Conservation (phyloP, 202 grass and related monocot genomes). For the Panicum hallii region DNA sequence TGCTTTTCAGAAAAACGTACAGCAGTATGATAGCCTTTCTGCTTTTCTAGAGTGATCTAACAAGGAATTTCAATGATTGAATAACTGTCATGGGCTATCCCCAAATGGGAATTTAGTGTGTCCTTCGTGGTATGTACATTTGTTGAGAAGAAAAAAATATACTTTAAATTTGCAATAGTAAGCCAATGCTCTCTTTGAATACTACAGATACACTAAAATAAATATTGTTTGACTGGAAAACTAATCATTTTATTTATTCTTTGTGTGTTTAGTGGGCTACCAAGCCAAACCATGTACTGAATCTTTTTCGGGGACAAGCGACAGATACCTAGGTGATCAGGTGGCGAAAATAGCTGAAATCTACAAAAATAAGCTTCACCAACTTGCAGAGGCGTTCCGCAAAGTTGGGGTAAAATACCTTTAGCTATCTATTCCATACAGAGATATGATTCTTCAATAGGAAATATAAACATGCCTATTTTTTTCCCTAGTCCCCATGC, state of each 20-base stretch:
- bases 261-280: conserved; percentile 61
- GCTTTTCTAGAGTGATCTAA: neutral
- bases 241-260: neutral
- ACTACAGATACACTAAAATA: neutral
- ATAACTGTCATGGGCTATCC: neutral
- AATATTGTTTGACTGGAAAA: neutral
- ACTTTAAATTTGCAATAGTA: neutral
- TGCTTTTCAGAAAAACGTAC: neutral
- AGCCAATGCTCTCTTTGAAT: neutral
- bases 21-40: neutral
- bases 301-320: conserved; percentile 47
- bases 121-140: neutral
- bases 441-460: neutral
- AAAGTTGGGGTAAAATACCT: conserved; percentile 53
- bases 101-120: neutral
- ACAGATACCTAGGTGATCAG: conserved; percentile 52
- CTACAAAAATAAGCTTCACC: conserved; percentile 58
- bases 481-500: neutral
- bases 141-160: neutral
- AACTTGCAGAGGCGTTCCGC: conserved; percentile 48
- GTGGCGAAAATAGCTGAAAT: conserved; percentile 40
- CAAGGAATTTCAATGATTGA: conserved; percentile 12
- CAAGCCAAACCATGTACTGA: conserved; percentile 68
- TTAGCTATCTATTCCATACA: conserved; percentile 21
- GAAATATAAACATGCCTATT: neutral